phyloP scores from a whole-genome alignment of 1,139 yeast species.

The Pneumocystis murina region DNA sequence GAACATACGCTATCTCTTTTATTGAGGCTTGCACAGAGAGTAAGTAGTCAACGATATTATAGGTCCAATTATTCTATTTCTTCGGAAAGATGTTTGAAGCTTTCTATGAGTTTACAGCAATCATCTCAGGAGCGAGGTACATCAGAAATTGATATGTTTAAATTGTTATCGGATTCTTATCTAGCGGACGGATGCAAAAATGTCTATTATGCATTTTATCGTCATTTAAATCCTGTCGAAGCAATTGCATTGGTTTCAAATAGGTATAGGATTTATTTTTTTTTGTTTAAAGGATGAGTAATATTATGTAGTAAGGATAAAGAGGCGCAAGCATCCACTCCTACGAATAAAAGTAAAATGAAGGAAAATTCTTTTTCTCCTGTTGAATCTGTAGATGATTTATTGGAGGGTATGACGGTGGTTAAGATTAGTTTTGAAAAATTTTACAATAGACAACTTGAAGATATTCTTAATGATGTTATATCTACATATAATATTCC shows the following conservation, averaged over 20 bases:
- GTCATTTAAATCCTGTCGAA: background rate
- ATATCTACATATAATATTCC: slow-evolving; percentile 5
- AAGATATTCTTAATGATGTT: slow-evolving; percentile 2
- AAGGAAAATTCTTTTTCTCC: background rate
- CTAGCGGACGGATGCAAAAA: background rate
- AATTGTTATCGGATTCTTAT: background rate
- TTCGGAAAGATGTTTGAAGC: slow-evolving; percentile 10
- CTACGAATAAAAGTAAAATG: background rate
- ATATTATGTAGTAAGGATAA: background rate
- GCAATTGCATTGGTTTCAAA: background rate
- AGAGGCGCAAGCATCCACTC: background rate
- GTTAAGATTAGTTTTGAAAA: slow-evolving; percentile 5
- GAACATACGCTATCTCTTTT: slow-evolving; percentile 47
- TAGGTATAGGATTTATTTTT: background rate
- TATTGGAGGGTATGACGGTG: slow-evolving; percentile 6
- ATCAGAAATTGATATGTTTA: background rate
- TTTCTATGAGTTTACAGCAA: slow-evolving; percentile 8
- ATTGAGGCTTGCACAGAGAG: slow-evolving; percentile 43
- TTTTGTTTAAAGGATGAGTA: background rate
- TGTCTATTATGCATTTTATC: background rate
- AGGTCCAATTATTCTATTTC: slow-evolving; percentile 7
- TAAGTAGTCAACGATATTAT: slow-evolving; percentile 12
- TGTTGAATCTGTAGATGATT: background rate
- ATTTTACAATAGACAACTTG: slow-evolving; percentile 2
- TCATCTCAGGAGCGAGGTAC: slow-evolving; percentile 4